Evolutionary conservation across 2,329 filamentous ascomycete genomes (phyloP), one percentile per base, ranked within the genome.

Genomic region (Sarocladiaceae sp.): DNA sequence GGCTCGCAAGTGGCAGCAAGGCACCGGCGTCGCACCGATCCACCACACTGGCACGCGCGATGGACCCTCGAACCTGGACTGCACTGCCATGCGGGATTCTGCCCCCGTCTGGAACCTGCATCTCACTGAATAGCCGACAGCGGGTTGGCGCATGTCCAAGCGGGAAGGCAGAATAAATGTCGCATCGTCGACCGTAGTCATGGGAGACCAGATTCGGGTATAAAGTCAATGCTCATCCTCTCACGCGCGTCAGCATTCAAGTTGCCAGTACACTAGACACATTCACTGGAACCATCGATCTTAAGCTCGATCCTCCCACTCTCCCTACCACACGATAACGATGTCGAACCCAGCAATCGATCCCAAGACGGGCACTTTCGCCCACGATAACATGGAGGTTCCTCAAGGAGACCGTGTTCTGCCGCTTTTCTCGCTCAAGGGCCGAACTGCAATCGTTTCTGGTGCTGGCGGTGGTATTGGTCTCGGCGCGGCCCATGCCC

Each of bases 381-480:
- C 69, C 57, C 82, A 83, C 62, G 68, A 82, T 61, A 83, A 78
- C 63, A 83, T 78, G 58, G 65, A 63, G 28, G 59, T 72, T 2
- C 74, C 77, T 35, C 59, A 68, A 52, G 66, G 72, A 25, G 74
- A 76, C 52, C 71, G 78, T 40, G 76, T 88, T 53, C 65, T 88
- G 63, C 76, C 80, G 29, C 76, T 88, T 54, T 87, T 88, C 70
- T 88, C 84, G 5, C 73, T 89, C 50, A 84, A 83, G 62, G 84
- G 84, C 39, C 80, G 82, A 60, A 88, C 86, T 2, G 85, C 84
- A 28, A 86, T 89, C 57, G 78, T 89, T 37, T 80, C 83, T 2
- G 86, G 86, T 36, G 83, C 83, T 12, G 83, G 76, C 18, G 79
- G 79, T 23, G 86, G 86, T 29, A 87, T 89, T 57, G 86, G 86